A percentile compares a stretch with the other conserved stretches of the same genome.
Conservation (phyloP, 2,329 filamentous ascomycete species). For the Fusarium sp. region DNA sequence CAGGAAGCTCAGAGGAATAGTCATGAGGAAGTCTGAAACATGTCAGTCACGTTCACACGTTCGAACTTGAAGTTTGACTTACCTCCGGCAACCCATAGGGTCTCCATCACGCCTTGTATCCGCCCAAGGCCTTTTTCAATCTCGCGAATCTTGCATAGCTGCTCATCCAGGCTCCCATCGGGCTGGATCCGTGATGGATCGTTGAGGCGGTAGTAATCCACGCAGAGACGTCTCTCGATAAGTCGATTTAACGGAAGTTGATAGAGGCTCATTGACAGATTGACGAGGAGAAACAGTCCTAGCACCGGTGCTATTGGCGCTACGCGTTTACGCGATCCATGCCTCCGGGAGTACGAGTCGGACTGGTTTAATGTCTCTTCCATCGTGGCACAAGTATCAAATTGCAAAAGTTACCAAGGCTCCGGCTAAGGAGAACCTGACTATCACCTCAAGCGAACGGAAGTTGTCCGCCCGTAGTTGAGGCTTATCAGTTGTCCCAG, state of each 20-base stretch:
- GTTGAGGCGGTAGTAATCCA: constrained; percentile 62
- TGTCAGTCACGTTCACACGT: neutral
- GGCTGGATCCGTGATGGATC: constrained; percentile 53
- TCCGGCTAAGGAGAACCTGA: neutral
- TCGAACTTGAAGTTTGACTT: constrained; percentile 2
- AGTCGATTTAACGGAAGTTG: constrained; percentile 64
- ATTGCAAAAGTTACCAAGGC: too few relatives aligned
- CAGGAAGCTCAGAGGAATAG: constrained; percentile 63
- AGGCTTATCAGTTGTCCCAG: neutral
- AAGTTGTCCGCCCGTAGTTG: neutral
- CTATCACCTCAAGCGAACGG: neutral
- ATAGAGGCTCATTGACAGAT: constrained; percentile 64
- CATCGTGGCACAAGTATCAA: constrained; percentile 2
- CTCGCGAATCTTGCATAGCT: constrained; percentile 67
- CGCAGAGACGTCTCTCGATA: constrained; percentile 64
- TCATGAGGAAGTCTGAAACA: constrained; percentile 62
- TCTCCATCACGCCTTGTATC: constrained; percentile 67
- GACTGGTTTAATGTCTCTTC: neutral
- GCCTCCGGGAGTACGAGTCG: neutral
- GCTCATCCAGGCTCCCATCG: constrained; percentile 63
- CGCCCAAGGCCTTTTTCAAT: constrained; percentile 67
- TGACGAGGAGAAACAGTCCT: constrained; percentile 61
- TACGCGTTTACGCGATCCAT: neutral
- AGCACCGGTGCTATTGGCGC: constrained; percentile 51
- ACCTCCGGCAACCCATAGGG: constrained; percentile 65